These are phyloP conservation scores for Metrosideros polymorpha DNA, from an alignment of 441 rosid genomes.

Conservation along the genomic window DNA sequence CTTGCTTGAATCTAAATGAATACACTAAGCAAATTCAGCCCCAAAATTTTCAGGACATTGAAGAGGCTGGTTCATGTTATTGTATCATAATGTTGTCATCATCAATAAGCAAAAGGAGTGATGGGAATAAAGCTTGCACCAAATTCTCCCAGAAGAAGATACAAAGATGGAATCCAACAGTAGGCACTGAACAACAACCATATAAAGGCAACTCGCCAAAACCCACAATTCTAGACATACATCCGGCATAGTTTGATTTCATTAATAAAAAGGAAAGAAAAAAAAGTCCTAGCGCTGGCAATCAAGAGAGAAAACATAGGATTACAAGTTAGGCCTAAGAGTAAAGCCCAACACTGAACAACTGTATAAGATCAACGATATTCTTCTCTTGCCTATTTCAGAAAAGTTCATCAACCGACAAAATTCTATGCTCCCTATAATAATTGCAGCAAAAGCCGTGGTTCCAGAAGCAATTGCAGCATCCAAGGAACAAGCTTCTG, in stretches of 20 bases:
- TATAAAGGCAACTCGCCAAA: background rate
- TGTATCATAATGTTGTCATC: background rate
- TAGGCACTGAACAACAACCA: background rate
- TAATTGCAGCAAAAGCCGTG: conserved; percentile 77
- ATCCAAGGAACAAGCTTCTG: conserved; percentile 64
- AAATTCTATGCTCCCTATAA: conserved; percentile 59
- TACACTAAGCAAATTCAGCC: background rate
- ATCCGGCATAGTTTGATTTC: background rate
- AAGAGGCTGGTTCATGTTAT: background rate
- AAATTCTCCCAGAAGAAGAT: background rate
- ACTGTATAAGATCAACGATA: background rate
- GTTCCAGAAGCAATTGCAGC: conserved; percentile 71
- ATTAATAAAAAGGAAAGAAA: background rate
- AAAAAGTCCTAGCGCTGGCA: background rate
- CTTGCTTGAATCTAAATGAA: background rate
- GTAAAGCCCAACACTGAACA: background rate
- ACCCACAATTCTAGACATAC: background rate
- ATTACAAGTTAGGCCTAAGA: background rate
- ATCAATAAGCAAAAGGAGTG: background rate
- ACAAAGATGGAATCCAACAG: background rate
- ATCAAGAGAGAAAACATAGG: background rate
- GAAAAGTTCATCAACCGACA: background rate
- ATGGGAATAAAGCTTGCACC: background rate
- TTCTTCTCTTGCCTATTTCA: background rate
- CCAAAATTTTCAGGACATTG: background rate